Evolutionary conservation across 345 rosid genomes (phyloP).

Genomic region (rapeseed (Brassica napus)): Da-Ae NC_063441.1:13542501-13543000

Average conservation of each 20-base stretch:
- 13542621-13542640: neutral
- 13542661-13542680: conserved; percentile 85
- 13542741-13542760: conserved; percentile 55
- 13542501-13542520: neutral
- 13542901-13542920: conserved; percentile 51
- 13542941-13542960: conserved; percentile 12
- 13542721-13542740: conserved; percentile 74
- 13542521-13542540: neutral
- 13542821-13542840: conserved; percentile 39
- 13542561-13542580: neutral
- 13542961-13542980: neutral
- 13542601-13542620: neutral
- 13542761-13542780: conserved; percentile 51
- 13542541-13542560: neutral
- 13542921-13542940: conserved; percentile 40
- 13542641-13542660: neutral
- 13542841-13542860: neutral
- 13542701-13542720: conserved; percentile 57
- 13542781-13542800: conserved; percentile 17
- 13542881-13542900: conserved; percentile 50
- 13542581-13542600: neutral
- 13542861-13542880: conserved; percentile 8
- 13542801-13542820: conserved; percentile 25
- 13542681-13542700: conserved; percentile 72
- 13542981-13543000: conserved; percentile 40